Conservation (phyloP, 352 stramenopile species). For the Globisporangium spiculum region DNA sequence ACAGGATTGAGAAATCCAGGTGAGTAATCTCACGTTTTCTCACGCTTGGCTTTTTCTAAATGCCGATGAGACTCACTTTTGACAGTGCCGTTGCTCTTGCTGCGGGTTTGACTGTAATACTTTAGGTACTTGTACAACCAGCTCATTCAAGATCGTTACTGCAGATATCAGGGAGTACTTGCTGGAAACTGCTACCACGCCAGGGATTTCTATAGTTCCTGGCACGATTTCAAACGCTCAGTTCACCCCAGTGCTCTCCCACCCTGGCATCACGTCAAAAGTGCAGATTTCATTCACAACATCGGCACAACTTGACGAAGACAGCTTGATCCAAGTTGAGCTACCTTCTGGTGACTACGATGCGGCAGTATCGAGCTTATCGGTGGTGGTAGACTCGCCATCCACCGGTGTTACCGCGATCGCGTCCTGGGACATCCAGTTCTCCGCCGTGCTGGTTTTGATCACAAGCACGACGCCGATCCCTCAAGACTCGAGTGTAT, state of each 20-base stretch:
- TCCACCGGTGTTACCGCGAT: conserved; percentile 25
- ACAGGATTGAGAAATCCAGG: conserved; percentile 10
- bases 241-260: conserved; percentile 28
- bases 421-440: conserved; percentile 33
- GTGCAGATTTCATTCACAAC: conserved; percentile 48
- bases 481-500: conserved; percentile 24
- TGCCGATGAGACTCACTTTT: background rate
- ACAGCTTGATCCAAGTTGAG: conserved; percentile 39
- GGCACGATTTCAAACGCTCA: conserved; percentile 33
- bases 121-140: conserved; percentile 33
- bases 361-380: conserved; percentile 21
- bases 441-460: conserved; percentile 36
- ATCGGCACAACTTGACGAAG: conserved; percentile 33
- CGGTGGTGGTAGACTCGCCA: conserved; percentile 20
- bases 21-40: background rate
- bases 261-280: conserved; percentile 44
- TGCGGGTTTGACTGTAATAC: background rate
- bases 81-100: background rate
- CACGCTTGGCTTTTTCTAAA: background rate
- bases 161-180: conserved; percentile 32
- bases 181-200: conserved; percentile 27
- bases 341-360: conserved; percentile 42
- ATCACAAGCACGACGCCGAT: conserved; percentile 32
- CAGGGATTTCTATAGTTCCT: conserved; percentile 29
- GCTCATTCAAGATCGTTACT: conserved; percentile 32